Conservation (phyloP, 176 grass and related monocot species). For the Triticum monococcum region DNA sequence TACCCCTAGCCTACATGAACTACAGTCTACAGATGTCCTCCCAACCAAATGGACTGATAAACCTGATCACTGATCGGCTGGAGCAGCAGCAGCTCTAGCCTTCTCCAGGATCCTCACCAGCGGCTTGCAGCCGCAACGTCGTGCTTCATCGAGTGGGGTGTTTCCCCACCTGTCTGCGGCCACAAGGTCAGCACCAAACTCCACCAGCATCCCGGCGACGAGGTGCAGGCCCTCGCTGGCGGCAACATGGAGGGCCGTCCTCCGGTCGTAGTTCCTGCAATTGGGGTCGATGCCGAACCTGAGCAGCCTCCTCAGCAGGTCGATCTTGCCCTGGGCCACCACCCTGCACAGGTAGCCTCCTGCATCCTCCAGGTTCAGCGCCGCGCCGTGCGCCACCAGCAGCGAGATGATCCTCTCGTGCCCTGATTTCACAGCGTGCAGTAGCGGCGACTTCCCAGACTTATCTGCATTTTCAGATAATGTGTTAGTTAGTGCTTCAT, state of each 20-base stretch:
- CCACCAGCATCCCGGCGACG: conserved; percentile 55
- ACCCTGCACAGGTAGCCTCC: conserved; percentile 69
- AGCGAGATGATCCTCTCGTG: conserved; percentile 66
- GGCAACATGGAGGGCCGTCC: conserved; percentile 75
- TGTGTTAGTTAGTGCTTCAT: neutral
- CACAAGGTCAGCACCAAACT: conserved; percentile 58
- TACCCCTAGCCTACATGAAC: conserved; percentile 8
- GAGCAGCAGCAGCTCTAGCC: conserved; percentile 16
- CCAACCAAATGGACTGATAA: neutral
- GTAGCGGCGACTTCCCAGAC: conserved; percentile 71
- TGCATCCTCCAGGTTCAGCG: conserved; percentile 65
- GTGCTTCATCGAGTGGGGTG: conserved; percentile 76
- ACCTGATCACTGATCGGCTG: neutral
- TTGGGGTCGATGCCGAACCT: conserved; percentile 73
- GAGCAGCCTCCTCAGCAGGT: conserved; percentile 57
- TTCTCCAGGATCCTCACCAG: conserved; percentile 68
- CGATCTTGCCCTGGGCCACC: conserved; percentile 55
- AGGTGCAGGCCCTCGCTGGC: conserved; percentile 74
- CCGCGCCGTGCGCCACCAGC: conserved; percentile 58
- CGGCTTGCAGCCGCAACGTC: conserved; percentile 58
- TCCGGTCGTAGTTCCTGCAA: conserved; percentile 75
- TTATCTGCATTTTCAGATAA: conserved; percentile 51
- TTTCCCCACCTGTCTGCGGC: conserved; percentile 83
- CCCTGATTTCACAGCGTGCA: conserved; percentile 70
- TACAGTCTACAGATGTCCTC: neutral